Evolutionary conservation across 129 eudicot species (phyloP), one percentile per base, ranked within the genome.

Genomic region (Erigeron canadensis): DNA sequence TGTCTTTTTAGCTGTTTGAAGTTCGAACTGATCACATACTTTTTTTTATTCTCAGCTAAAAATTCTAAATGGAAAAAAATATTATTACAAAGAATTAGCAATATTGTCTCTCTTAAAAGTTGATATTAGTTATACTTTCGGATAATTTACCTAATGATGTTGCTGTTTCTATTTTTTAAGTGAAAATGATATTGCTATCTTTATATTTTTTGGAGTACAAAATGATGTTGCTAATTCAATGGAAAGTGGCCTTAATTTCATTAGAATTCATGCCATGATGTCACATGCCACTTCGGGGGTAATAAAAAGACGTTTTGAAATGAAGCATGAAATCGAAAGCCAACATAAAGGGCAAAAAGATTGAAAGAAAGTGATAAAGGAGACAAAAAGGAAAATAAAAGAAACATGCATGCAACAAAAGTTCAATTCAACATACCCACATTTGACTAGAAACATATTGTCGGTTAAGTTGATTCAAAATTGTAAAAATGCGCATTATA

Each of bases 321-420:
- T 28, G 1, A 57, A 76, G 80, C 69, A 37, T 59, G 75, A 42
- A 51, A 7, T 46, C 10, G 1, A 76, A 76, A 76, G 80, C 74
- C 70, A 57, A 76, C 63, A 55, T 75, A 67, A 57, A 66, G 74
- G 38, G 56, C 56, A 53, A 74, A 75, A 34, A 7, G 34, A 41
- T 15, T 7, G 44, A 75, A 65, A 65, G 63, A 55, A 65, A 51
- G 43, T 55, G 57, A 65, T 46, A 75, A 53, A 64, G 53, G 45
- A 74, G 79, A 74, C 46, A 74, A 51, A 65, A 40, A 17, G 50
- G 56, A 55, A 43, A 71, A 21, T 13, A 23, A 71, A 42, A 71
- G 57, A 48, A 59, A 22, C 55, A 56, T 3, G 6, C 55, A 56
- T 3, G 6, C 56, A 45, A 44, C 22, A 21, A 23, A 7, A 10